Percentiles rank a stretch among this genome's conserved stretches.
Conservation (phyloP, 305 asterid species). For the Lippia alba region DNA sequence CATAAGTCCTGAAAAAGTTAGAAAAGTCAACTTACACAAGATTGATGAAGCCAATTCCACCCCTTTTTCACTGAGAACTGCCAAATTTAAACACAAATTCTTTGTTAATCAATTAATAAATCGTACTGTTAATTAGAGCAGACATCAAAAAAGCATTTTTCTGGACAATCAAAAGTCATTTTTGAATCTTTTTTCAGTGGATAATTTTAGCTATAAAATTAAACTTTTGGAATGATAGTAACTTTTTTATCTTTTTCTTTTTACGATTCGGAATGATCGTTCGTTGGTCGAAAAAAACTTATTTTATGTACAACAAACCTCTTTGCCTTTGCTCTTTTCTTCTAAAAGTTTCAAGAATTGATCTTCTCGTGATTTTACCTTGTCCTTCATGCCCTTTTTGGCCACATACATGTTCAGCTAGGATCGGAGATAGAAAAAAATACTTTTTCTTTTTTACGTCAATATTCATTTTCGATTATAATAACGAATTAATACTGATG, state of each 20-base stretch:
- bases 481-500: too few species aligned
- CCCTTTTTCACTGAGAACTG: slow-evolving; percentile 11
- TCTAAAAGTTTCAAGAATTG: not conserved
- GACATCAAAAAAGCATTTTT: not conserved
- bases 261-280: not conserved
- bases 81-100: slow-evolving; percentile 15
- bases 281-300: not conserved
- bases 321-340: slow-evolving; percentile 1
- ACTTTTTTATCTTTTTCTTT: too few species aligned
- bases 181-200: slow-evolving; percentile 8
- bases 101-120: not conserved
- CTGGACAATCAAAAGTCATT: slow-evolving; percentile 3
- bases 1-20: slow-evolving; percentile 14
- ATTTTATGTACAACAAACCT: not conserved
- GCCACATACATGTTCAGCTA: not conserved
- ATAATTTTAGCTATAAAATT: slow-evolving; percentile 3
- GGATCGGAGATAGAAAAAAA: too few species aligned
- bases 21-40: slow-evolving; percentile 6
- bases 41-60: slow-evolving; percentile 20
- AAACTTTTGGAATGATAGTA: not conserved
- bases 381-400: not conserved
- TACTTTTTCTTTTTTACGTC: too few species aligned
- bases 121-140: slow-evolving; percentile 1
- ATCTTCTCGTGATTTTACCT: not conserved
- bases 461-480: too few species aligned